Percentiles rank a stretch among this genome's conserved stretches.
Evolutionary conservation across 2,329 filamentous ascomycete genomes (phyloP).

Genomic region (Chalaropsis ovoidea): DNA sequence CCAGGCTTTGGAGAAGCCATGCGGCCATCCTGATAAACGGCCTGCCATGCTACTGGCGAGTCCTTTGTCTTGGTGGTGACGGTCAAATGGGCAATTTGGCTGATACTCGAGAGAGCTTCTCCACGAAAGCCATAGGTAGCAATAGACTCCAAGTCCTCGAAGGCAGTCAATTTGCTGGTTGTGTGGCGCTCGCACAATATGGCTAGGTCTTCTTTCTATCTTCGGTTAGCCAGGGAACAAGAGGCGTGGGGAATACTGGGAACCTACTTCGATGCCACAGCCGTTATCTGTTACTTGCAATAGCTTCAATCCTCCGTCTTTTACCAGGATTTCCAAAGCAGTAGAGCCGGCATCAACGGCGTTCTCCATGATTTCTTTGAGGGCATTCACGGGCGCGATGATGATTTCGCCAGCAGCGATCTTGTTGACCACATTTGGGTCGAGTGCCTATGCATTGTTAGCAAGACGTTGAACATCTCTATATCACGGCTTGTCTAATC

Average conservation of each 20-base stretch:
- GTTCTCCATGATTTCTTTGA: conserved; percentile 96
- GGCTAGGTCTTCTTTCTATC: conserved; percentile 74
- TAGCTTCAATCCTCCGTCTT: conserved; percentile 88
- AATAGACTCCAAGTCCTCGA: conserved; percentile 84
- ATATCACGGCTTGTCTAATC: not conserved
- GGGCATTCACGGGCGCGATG: conserved; percentile 85
- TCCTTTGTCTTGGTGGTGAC: conserved; percentile 90
- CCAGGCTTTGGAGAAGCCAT: conserved; percentile 77
- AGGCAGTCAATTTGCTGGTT: conserved; percentile 86
- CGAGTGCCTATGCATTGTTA: conserved; percentile 53
- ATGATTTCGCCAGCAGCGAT: conserved; percentile 98
- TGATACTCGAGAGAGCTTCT: conserved; percentile 93
- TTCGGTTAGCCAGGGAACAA: conserved; percentile 27
- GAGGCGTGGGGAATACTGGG: not conserved
- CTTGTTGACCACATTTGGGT: conserved; percentile 92
- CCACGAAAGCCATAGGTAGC: conserved; percentile 96
- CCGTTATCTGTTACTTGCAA: conserved; percentile 97
- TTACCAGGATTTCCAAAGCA: conserved; percentile 78
- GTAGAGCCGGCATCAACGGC: conserved; percentile 96
- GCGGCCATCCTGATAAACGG: conserved; percentile 74
- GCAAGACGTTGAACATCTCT: not conserved
- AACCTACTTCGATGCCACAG: conserved; percentile 75
- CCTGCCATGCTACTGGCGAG: conserved; percentile 81
- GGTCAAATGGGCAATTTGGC: conserved; percentile 90
- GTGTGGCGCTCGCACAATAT: conserved; percentile 95